Conservation (phyloP, 805 yeast genomes). For the Torulaspora maleeae region DNA sequence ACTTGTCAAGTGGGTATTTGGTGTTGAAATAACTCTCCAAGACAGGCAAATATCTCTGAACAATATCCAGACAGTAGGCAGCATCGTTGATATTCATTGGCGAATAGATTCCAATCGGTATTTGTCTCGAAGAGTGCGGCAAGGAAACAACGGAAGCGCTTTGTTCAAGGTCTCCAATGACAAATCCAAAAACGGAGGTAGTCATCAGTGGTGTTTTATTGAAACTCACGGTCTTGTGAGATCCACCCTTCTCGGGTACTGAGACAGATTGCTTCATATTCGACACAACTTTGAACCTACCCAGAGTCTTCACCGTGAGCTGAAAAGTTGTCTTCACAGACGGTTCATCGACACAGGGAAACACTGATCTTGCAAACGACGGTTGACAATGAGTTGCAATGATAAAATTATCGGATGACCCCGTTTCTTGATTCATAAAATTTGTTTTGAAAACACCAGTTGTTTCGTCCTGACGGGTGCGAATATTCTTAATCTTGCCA, state of each 20-base stretch:
- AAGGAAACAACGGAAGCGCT: conserved; percentile 38
- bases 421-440: conserved; percentile 48
- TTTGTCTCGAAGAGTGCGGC: conserved; percentile 16
- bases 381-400: conserved; percentile 75
- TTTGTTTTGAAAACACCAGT: conserved; percentile 66
- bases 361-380: conserved; percentile 52
- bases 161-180: conserved; percentile 60
- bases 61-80: conserved; percentile 46
- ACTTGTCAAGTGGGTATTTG: conserved; percentile 54
- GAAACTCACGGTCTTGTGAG: conserved; percentile 41
- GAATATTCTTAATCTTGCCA: conserved; percentile 48
- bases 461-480: conserved; percentile 53
- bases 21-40: conserved; percentile 43
- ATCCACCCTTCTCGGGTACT: not conserved
- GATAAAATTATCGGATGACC: conserved; percentile 47
- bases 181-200: conserved; percentile 63
- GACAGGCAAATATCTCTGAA: conserved; percentile 45
- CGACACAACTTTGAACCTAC: conserved; percentile 47
- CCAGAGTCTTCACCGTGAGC: conserved; percentile 44
- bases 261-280: conserved; percentile 32
- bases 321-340: conserved; percentile 48
- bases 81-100: conserved; percentile 45
- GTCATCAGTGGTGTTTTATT: conserved; percentile 54
- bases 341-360: conserved; percentile 69
- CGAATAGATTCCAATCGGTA: conserved; percentile 53